Conservation (phyloP, 768 basidiomycete genomes). For the Tricholoma hemisulphureum region DNA sequence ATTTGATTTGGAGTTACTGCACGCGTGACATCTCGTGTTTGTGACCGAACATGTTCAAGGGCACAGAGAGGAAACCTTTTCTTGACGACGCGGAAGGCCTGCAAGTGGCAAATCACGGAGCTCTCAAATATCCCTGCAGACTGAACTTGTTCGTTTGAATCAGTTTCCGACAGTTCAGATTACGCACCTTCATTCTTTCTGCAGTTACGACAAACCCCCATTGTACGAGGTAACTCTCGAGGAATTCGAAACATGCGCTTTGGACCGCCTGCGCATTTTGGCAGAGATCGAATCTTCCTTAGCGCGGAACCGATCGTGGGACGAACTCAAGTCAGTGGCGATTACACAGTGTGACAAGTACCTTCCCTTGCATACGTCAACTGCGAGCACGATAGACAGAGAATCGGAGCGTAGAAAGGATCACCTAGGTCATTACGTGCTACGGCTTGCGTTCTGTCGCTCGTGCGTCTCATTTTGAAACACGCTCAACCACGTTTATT, state of each 20-base stretch:
- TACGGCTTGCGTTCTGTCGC: slow-evolving; percentile 92
- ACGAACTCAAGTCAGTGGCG: slow-evolving; percentile 70
- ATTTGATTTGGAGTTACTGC: too few relatives aligned
- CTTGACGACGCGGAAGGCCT: slow-evolving; percentile 20
- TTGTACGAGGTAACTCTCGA: slow-evolving; percentile 88
- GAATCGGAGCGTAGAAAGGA: slow-evolving; percentile 76
- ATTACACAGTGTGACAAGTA: slow-evolving; percentile 67
- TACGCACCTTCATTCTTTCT: slow-evolving; percentile 1
- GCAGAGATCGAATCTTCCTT: slow-evolving; percentile 90
- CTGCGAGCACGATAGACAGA: slow-evolving; percentile 44
- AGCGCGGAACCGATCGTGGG: slow-evolving; percentile 78
- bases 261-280: slow-evolving; percentile 83
- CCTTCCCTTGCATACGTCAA: slow-evolving; percentile 63
- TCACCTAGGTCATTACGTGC: slow-evolving; percentile 89
- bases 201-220: slow-evolving; percentile 85
- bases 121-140: slow-evolving; percentile 56
- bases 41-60: slow-evolving; percentile 37
- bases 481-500: background rate
- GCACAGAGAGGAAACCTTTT: slow-evolving; percentile 25
- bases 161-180: slow-evolving; percentile 6
- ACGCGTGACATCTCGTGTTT: slow-evolving; percentile 21
- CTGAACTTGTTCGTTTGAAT: slow-evolving; percentile 71
- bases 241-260: slow-evolving; percentile 89
- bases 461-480: slow-evolving; percentile 60
- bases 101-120: slow-evolving; percentile 31